Base-by-base conservation (phyloP, 192 early-diverging fungal genomes). In the Allomyces macrogynus region DNA sequence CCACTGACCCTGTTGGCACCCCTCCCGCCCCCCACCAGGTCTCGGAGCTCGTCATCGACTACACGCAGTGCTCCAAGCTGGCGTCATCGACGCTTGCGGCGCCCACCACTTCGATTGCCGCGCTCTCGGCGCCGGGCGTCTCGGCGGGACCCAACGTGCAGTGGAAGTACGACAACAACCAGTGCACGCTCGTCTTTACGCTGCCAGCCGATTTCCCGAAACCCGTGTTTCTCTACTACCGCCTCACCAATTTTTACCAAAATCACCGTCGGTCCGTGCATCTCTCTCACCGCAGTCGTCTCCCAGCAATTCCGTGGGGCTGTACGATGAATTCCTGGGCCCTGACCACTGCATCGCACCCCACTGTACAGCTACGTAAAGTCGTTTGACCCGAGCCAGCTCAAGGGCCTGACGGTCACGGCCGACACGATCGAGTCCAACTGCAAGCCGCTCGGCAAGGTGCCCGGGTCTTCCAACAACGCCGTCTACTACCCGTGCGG, bases 191-290 rank as follows among this genome's bases (percentile, higher is more conserved):
- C 62, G 71, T 79, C 67, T 89, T 81, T 70, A 84, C 76, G 40
- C 67, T 84, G 71, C 92, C 82, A 2, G 77, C 78, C 64, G 69
- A 74, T 42, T 70, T 97, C 72, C 79, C 78, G 61, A 65, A 82
- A 7, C 88, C 89, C 8, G 86, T 99, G 66, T 97, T 86, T 68
- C 67, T 99, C 62, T 99, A 97, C 75, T 97, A 97, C 69, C 77
- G 88, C 61, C 83, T 99, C 63, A 93, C 93, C 40, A 93, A 95
- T 74, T 99, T 99, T 75, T 99, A 95, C 74, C 96, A 99, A 73
- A 99, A 99, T 78, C 93, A 99, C 68, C 84, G 96, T 54, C 83
- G 87, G 63, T 57, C 3, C 32, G 32, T 40, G 32, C 32, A 0
- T 2, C 32, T 7, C 32, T n/a, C n/a, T n/a, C n/a, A n/a, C n/a